These are phyloP conservation scores for Thermothielavioides terrestris DNA, from an alignment of 495 filamentous ascomycete species.

Conservation along the genomic window DNA sequence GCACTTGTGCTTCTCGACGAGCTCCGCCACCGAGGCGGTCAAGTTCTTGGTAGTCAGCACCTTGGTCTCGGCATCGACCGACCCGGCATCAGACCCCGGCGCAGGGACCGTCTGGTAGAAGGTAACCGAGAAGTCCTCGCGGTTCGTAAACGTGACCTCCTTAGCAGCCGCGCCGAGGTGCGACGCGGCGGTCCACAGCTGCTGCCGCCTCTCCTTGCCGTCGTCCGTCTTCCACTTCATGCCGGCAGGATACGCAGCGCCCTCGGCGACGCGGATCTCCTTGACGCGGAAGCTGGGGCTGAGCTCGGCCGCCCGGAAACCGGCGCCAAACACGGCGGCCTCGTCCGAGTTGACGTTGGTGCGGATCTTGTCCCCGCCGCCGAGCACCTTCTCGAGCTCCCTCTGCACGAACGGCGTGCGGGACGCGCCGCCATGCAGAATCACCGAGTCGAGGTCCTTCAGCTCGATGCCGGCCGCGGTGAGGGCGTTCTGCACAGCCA, in stretches of 20 bases:
- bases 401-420: slow-evolving; percentile 93
- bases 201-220: slow-evolving; percentile 49
- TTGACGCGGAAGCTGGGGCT: slow-evolving; percentile 95
- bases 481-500: slow-evolving; percentile 66
- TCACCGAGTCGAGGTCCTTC: slow-evolving; percentile 75
- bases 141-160: slow-evolving; percentile 78
- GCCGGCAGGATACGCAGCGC: slow-evolving; percentile 59
- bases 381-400: slow-evolving; percentile 68
- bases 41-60: slow-evolving; percentile 68
- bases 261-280: slow-evolving; percentile 77
- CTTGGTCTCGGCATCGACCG: slow-evolving; percentile 42
- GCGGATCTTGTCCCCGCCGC: slow-evolving; percentile 67
- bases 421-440: slow-evolving; percentile 84
- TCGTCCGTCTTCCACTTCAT: slow-evolving; percentile 66
- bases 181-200: slow-evolving; percentile 71
- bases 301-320: slow-evolving; percentile 84
- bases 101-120: slow-evolving; percentile 65
- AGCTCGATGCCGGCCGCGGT: slow-evolving; percentile 61
- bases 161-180: slow-evolving; percentile 67
- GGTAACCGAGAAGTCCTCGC: slow-evolving; percentile 72
- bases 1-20: slow-evolving; percentile 71
- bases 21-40: slow-evolving; percentile 65
- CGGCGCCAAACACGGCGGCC: slow-evolving; percentile 91
- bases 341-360: slow-evolving; percentile 97
- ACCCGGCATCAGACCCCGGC: slow-evolving; percentile 20